Conservation (phyloP, 169 alveolate species). For the Babesia ovis region DNA sequence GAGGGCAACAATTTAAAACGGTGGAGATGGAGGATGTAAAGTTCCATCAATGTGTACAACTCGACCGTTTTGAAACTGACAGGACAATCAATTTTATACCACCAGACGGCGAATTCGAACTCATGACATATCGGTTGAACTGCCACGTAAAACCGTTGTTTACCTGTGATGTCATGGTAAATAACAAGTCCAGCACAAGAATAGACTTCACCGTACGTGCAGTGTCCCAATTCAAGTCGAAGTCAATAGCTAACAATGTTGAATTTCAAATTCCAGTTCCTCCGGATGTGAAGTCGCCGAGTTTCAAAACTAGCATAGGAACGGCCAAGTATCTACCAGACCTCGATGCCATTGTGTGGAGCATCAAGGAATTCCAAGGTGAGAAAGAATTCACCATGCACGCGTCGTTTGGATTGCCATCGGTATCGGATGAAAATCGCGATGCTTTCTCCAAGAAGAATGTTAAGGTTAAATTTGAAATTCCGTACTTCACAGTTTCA, state of each 20-base stretch:
- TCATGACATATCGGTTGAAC: conserved; percentile 97
- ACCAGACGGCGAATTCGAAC: conserved; percentile 99
- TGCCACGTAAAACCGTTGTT: conserved; percentile 94
- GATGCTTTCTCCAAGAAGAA: conserved; percentile 92
- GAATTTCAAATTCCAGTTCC: conserved; percentile 99
- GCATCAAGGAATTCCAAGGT: conserved; percentile 96
- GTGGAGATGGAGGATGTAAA: conserved; percentile 98
- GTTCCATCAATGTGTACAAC: conserved; percentile 97
- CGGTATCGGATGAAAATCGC: conserved; percentile 89
- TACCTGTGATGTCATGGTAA: conserved; percentile 93
- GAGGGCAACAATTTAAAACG: conserved; percentile 64
- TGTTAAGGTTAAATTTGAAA: conserved; percentile 96
- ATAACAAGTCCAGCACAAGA: conserved; percentile 87
- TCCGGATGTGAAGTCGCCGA: conserved; percentile 94
- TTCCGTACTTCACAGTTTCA: conserved; percentile 99
- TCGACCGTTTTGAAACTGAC: conserved; percentile 84
- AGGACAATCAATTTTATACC: conserved; percentile 97
- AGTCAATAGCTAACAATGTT: conserved; percentile 96
- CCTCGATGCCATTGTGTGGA: conserved; percentile 93
- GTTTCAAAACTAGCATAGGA: conserved; percentile 94
- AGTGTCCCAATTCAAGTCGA: conserved; percentile 88
- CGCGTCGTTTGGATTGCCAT: conserved; percentile 96
- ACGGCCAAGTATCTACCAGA: conserved; percentile 95
- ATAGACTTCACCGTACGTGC: conserved; percentile 93
- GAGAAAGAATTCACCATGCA: conserved; percentile 96